Conservation (phyloP, 345 rosid species). For the Euclidium syriacum region DNA sequence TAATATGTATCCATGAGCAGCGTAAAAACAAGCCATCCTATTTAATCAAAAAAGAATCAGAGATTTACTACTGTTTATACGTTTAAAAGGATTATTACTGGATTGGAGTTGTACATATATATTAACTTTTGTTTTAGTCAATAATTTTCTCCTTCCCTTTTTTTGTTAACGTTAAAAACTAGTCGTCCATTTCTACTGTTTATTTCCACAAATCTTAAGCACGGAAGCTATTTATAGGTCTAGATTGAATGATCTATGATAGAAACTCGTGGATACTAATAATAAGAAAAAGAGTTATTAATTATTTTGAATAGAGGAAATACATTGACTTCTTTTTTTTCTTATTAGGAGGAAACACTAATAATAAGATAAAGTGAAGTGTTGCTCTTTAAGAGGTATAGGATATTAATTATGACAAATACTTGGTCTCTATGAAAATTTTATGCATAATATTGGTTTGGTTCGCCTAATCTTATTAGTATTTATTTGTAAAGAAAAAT, state of each 20-base stretch:
- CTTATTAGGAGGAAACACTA: too few relatives aligned
- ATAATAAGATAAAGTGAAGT: too few relatives aligned
- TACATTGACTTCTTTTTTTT: too few relatives aligned
- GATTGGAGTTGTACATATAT: neutral
- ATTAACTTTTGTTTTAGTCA: neutral
- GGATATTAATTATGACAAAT: too few relatives aligned
- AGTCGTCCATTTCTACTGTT: neutral
- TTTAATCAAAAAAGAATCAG: neutral
- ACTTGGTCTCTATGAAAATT: too few relatives aligned
- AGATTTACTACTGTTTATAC: neutral
- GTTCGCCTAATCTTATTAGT: too few relatives aligned
- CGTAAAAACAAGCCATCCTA: neutral
- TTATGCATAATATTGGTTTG: too few relatives aligned
- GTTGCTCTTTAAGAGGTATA: too few relatives aligned
- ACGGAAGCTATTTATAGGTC: neutral
- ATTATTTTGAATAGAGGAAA: too few relatives aligned
- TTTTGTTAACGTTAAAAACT: neutral
- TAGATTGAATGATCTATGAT: neutral
- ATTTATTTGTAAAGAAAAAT: too few relatives aligned
- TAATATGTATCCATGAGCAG: neutral
- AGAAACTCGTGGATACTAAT: neutral
- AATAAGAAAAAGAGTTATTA: too few relatives aligned
- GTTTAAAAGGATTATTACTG: neutral
- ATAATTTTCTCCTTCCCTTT: neutral
- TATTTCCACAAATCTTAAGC: neutral